Base-by-base conservation (phyloP, 208 protist genomes). In the Leishmania arabica region DNA sequence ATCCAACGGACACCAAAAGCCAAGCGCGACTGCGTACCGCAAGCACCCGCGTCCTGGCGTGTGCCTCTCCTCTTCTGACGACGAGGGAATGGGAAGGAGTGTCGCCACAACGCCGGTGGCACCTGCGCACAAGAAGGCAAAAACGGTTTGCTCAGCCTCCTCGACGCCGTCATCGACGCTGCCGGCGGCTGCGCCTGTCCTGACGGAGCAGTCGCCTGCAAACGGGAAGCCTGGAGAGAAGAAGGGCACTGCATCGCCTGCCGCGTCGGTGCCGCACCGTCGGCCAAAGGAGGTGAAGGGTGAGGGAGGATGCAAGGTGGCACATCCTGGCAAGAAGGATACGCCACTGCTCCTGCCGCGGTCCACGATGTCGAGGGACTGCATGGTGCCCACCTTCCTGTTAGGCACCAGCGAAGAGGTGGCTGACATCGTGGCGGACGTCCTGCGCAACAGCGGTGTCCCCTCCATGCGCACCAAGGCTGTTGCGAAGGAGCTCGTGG, bases 341-440 rank as follows among this genome's bases (percentile, higher is more conserved):
- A 83, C 86, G 3, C 86, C 84, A 31, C 73, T 89, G 64, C 62
- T 88, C n/a, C 79, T 89, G 64, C 85, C 87, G 66, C 84, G 78
- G 9, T 89, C 86, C n/a, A 89, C 85, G 8, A 80, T 82, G 71
- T 75, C 85, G 21, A 85, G 62, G 54, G 84, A 91, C 24, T 93
- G 88, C 77, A 66, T 89, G 40, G 87, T 94, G 68, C 87, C 90
- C 0, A 83, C 83, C 78, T 95, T 97, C 73, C 86, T 92, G 24
- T 83, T 97, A 31, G 91, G 90, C 78, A 91, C 73, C 27, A 84
- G 80, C 58, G 84, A 77, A 17, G 89, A 92, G 73, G 81, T 96
- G 45, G 80, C 86, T 42, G 85, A 90, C 3, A 85, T 96, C n/a
- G 89, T 88, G 27, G 54, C 47, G 15, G 88, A 92, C 68, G 68